Conservation (phyloP, 2,329 filamentous ascomycete genomes). For the Phaeomoniella chlamydospora region DNA sequence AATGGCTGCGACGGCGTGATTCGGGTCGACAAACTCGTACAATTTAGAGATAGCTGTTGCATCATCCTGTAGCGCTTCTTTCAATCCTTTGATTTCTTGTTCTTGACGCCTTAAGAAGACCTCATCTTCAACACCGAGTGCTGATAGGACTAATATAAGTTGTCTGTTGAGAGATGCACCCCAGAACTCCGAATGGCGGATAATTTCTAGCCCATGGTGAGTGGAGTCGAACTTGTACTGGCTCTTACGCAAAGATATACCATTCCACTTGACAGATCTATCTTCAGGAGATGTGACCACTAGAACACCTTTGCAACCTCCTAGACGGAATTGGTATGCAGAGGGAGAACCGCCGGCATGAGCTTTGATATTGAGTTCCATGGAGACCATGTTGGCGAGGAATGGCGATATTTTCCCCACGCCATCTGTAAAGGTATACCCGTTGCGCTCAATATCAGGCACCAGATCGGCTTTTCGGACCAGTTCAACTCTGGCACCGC, state of each 20-base stretch:
- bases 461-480: slow-evolving; percentile 42
- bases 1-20: slow-evolving; percentile 61
- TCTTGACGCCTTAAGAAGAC: slow-evolving; percentile 60
- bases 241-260: slow-evolving; percentile 51
- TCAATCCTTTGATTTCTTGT: slow-evolving; percentile 52
- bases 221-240: slow-evolving; percentile 73
- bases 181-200: slow-evolving; percentile 63
- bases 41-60: slow-evolving; percentile 52
- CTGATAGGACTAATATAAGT: slow-evolving; percentile 70
- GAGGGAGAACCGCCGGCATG: slow-evolving; percentile 49
- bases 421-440: slow-evolving; percentile 72
- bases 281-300: slow-evolving; percentile 62
- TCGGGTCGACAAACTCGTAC: slow-evolving; percentile 66
- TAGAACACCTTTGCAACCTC: slow-evolving; percentile 83
- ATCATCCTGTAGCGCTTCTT: slow-evolving; percentile 54
- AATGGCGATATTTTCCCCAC: slow-evolving; percentile 82
- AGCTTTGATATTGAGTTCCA: slow-evolving; percentile 50
- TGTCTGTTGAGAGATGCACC: slow-evolving; percentile 78
- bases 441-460: slow-evolving; percentile 54
- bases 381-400: slow-evolving; percentile 57
- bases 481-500: slow-evolving; percentile 31
- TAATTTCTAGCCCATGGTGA: slow-evolving; percentile 67
- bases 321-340: slow-evolving; percentile 81
- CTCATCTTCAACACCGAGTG: slow-evolving; percentile 53
- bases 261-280: slow-evolving; percentile 22